Base-by-base conservation (phyloP, 169 alveolate genomes). In the Cryptosporidium baileyi region DNA sequence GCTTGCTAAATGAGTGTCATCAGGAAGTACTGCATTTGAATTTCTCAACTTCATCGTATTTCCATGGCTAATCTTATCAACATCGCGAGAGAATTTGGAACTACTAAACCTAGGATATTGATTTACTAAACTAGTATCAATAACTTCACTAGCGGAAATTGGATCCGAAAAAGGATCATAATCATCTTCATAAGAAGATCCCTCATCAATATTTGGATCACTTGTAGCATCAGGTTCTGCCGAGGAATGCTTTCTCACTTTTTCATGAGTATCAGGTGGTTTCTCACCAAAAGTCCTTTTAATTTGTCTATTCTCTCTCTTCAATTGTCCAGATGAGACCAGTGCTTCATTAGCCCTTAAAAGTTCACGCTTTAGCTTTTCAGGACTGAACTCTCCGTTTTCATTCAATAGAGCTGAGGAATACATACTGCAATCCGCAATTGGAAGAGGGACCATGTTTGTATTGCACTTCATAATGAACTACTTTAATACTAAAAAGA, bases 111-210 rank as follows among this genome's bases (percentile, higher is more conserved):
- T 51, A 9, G 63, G 15, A 24, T 26, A 38, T 24, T 51, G 57
- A 38, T 28, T 30, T 26, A 43, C 15, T 28, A 67, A n/a, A 30
- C 26, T 74, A 13, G 38, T 45, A 74, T 41, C 43, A 28, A 41
- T 26, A 34, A 36, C 54, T 26, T 22, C 60, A 19, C 54, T 28
- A 3, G 22, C 24, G 26, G 22, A 28, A 9, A 74, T 47, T 24
- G 85, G 85, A 9, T 74, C 85, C 19, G 85, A 74, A 30, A 74
- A 74, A 1, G 85, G 85, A 54, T 74, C 85, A 74, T 74, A 74
- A 54, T 74, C 85, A 24, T 74, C 85, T 40, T 74, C 85, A 17
- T 36, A 74, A 24, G 65, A 59, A 38, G 67, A 40, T 13, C 32
- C 15, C 11, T 74, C 85, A 13, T 74, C 85, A 19, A 52, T 30